Evolutionary conservation across 179 eudicot genomes (phyloP), one percentile per base, ranked within the genome.

Genomic region (Nepenthes alata): DNA sequence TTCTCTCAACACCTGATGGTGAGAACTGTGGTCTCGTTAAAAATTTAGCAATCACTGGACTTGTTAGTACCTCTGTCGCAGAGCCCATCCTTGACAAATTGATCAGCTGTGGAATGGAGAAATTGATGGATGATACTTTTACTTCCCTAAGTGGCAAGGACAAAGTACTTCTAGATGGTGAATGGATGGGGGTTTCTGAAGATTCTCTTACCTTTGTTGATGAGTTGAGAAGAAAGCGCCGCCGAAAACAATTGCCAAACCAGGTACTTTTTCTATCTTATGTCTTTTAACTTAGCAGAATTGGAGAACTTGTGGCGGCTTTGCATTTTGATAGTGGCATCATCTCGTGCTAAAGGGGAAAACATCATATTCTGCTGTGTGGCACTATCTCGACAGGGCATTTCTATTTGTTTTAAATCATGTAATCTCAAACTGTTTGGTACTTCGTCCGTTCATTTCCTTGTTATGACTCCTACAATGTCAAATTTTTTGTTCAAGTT

Each of bases 11-110:
- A 38, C 88, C 96, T 1, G 98, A 91, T 65, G 98, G 98, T 53
- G 95, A 91, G 67, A 86, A 91, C 67, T 91, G 96, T 63, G 98
- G 98, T 65, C 89, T 91, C 16, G 91, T 91, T 56, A 89, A 89
- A 66, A 91, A 91, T 77, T 65, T 91, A 55, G 98, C 96, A 35
- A 72, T 86, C 60, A 72, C 90, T 47, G 98, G 91, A 5, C 81
- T 89, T 69, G 95, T 89, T 61, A 89, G 91, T 65, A 70, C 85
- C 37, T 57, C 57, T 15, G 48, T 80, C 65, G 35, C 67, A 36
- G 73, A 83, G 69, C 70, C 65, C 9, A 55, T 83, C 36, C 53
- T 74, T 55, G 78, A 83, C 37, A 77, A 57, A 9, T 57, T 91
- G 72, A 41, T 60, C 12, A 75, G 64, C 14, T 89, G 76, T 54